Evolutionary conservation across 176 grass and related monocot genomes (phyloP), one percentile per base, ranked within the genome.

Genomic region (Juncus effusus): DNA sequence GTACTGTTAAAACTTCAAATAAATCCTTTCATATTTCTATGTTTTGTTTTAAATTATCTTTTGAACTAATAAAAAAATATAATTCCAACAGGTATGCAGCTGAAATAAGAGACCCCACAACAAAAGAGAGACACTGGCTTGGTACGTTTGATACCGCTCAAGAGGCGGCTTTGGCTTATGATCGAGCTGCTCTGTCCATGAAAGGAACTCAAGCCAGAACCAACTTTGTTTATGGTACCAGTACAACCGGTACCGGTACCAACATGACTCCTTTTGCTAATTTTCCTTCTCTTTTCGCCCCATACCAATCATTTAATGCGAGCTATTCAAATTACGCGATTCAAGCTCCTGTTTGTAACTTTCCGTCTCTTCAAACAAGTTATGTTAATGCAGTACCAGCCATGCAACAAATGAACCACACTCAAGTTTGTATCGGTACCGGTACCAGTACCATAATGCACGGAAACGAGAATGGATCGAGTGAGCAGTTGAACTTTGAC

Each of bases 121-220:
- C 95, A 10, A 99, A 99, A 74, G 95, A 99, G 58, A 70, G 95
- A 73, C 95, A 99, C 71, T 94, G 95, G 95, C 80, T 99, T 2
- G 95, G 95, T 42, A 99, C 95, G 9, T 99, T 99, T 63, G 95
- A 99, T 84, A 99, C 95, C 12, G 89, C 95, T 50, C 95, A 99
- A 80, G 95, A 99, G 83, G 95, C 95, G 7, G 95, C 95, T 10
- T 77, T 99, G 3, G 95, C 95, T 41, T 99, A 99, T 74, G 95
- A 99, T 74, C 82, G 95, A 52, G 95, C 95, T 5, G 95, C 95
- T 10, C 83, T 94, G 36, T 86, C 95, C 67, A 99, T 99, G 95
- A 99, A 99, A 71, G 95, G 95, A 57, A 85, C 85, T 3, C 95
- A 94, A 78, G 95, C 95, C 5, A 84, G 95, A 64, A 99, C 95